Conservation (phyloP, 2,329 filamentous ascomycete genomes). For the Zymoseptoria passerinii region DNA sequence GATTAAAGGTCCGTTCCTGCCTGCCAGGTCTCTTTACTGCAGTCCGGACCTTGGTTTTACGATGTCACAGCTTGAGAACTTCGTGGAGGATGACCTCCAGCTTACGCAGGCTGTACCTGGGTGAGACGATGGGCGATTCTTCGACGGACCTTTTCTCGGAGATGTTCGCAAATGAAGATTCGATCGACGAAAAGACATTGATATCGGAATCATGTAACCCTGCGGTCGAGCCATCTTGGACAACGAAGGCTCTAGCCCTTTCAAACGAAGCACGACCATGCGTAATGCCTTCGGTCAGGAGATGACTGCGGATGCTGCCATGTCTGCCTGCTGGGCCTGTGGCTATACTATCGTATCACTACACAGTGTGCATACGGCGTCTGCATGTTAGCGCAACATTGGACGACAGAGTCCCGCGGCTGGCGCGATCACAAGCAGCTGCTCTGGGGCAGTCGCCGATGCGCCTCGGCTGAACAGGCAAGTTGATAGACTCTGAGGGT, state of each 20-base stretch:
- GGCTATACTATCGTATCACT: background rate
- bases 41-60: constrained; percentile 23
- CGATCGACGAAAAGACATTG: background rate
- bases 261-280: background rate
- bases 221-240: background rate
- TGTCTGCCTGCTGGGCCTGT: background rate
- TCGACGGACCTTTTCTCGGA: background rate
- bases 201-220: background rate
- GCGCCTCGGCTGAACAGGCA: too few species aligned
- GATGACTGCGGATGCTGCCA: background rate
- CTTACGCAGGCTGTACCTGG: constrained; percentile 24
- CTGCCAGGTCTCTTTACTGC: constrained; percentile 15
- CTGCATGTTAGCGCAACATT: background rate
- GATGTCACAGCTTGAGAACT: constrained; percentile 26
- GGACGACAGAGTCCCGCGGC: background rate
- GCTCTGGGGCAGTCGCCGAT: too few species aligned
- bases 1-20: constrained; percentile 13
- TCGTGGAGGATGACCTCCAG: constrained; percentile 29
- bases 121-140: constrained; percentile 3
- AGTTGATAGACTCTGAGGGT: too few species aligned
- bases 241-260: background rate
- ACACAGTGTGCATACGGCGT: background rate
- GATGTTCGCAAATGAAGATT: background rate
- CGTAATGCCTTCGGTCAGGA: background rate
- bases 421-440: too few species aligned